These are phyloP conservation scores for Stenocarpella maydis DNA, from an alignment of 2,329 filamentous ascomycete species.

Conservation along the genomic window DNA sequence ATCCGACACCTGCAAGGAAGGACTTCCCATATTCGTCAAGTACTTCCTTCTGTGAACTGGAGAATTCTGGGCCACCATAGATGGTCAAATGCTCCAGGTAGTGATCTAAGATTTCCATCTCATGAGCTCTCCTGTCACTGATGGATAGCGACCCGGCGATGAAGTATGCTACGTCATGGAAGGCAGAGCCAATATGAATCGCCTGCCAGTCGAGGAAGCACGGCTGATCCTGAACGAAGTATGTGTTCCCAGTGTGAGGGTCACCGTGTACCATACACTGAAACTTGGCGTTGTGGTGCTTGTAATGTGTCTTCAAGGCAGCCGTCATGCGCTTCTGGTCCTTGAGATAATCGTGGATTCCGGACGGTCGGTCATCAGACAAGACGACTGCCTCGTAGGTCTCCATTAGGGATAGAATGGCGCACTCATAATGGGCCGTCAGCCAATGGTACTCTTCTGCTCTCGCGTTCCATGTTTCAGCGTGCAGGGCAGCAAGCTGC, in stretches of 20 bases:
- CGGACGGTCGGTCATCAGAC: constrained; percentile 39
- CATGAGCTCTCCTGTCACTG: constrained; percentile 45
- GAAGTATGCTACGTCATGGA: constrained; percentile 50
- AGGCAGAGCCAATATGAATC: constrained; percentile 46
- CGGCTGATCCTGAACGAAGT: constrained; percentile 39
- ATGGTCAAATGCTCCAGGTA: constrained; percentile 43
- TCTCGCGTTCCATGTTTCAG: constrained; percentile 39
- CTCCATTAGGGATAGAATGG: constrained; percentile 41
- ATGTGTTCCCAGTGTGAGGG: constrained; percentile 47
- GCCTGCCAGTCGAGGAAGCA: constrained; percentile 49
- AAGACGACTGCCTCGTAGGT: constrained; percentile 40
- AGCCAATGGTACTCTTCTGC: constrained; percentile 39
- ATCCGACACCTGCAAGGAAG: constrained; percentile 45
- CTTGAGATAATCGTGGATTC: constrained; percentile 41
- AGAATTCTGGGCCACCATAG: constrained; percentile 41
- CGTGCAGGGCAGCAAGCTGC: constrained; percentile 48
- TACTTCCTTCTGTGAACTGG: constrained; percentile 42
- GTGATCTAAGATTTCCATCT: constrained; percentile 45
- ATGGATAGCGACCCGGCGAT: constrained; percentile 44
- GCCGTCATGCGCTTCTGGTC: constrained; percentile 42
- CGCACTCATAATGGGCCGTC: constrained; percentile 37
- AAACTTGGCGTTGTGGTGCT: constrained; percentile 44
- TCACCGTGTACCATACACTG: constrained; percentile 47
- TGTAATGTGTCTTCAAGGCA: constrained; percentile 45
- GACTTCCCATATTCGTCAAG: constrained; percentile 45